Base-by-base conservation (phyloP, 108 stramenopile genomes). In the Fragilariopsis cylindrus region DNA sequence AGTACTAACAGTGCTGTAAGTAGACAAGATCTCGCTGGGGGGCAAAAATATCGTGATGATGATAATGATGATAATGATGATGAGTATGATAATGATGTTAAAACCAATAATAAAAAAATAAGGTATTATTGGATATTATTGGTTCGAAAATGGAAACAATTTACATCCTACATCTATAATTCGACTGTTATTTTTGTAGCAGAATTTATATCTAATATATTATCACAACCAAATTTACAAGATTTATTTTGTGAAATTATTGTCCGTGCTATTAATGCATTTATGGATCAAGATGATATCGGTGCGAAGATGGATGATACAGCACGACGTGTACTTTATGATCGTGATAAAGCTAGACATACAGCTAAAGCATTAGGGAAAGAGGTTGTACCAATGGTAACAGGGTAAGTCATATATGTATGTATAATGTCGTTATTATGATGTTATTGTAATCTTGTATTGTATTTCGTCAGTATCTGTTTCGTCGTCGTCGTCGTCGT, bases 231-330 rank as follows among this genome's bases (percentile, higher is more conserved):
- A 5, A 62, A 42, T 1, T 11, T 62, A 4, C 39, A 62, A 6
- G 39, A 62, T 7, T 7, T 21, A 7, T 7, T 40, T 1, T 13
- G 7, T 12, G 19, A 5, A 40, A 7, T 62, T 5, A 40, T 62
- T 5, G 60, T 62, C 30, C 4, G 6, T n/a, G 60, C 60, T 5
- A 62, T 62, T 42, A 62, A 62, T 41, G 39, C 39, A 8, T 62
- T 62, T 21, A 40, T 62, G 39, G 60, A 62, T 42, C 60, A 62
- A 42, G 60, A 62, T 9, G 60, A 62, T 21, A 62, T 62, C 13
- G 60, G 39, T 7, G 9, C 60, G 4, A 62, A 62, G 13, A 40
- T 62, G 30, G 60, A 62, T 21, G 5, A 7, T 7, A 62, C 60
- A 7, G 60, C 39, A 6, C 60, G 60, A 11, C 60, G 39, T 12